Evolutionary conservation across 2,329 filamentous ascomycete species (phyloP), one percentile per base, ranked within the genome.

Genomic region (Sphaerulina vaccinii): DNA sequence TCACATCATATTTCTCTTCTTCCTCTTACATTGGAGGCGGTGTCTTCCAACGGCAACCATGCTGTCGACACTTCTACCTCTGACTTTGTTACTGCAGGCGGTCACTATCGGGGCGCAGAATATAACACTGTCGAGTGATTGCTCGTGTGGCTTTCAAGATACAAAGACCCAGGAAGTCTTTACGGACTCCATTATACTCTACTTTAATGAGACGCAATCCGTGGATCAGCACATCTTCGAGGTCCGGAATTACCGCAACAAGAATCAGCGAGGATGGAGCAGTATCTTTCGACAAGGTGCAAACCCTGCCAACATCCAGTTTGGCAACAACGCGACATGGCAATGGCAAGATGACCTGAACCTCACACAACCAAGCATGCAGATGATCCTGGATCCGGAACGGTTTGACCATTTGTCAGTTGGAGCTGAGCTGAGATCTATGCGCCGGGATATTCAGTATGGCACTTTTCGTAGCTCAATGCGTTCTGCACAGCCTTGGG

Each of bases 151-250:
- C 10, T 79, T 73, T 52, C 69, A 70, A 51, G 75, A 79, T 55
- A 52, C 60, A 1, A 52, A 59, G 6, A 71, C 70, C 2, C 59
- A 67, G 7, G 58, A 68, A 15, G 56, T 75, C 9, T 78, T 72
- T 55, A 79, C 75, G 0, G 75, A 79, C 38, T 72, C 72, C 6
- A 68, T 75, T 21, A 74, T 78, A 41, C 65, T 74, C 3, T 79
- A 78, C 62, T 79, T 79, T 68, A 79, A 79, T 57, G 76, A 78
- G 53, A 74, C 75, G 2, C 58, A 58, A 6, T 62, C 47, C 13
- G 49, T 72, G 10, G 59, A 64, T 16, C 67, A 68, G 15, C 47
- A 59, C 2, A 65, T 70, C 13, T 74, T 78, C 49, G 44, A 71
- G 6, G 62, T 69, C 5, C 68, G 74, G 51, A 59, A 69, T 18